Evolutionary conservation across 805 yeast genomes (phyloP), one percentile per base, ranked within the genome.

Genomic region (Saccharomycopsis sp.): DNA sequence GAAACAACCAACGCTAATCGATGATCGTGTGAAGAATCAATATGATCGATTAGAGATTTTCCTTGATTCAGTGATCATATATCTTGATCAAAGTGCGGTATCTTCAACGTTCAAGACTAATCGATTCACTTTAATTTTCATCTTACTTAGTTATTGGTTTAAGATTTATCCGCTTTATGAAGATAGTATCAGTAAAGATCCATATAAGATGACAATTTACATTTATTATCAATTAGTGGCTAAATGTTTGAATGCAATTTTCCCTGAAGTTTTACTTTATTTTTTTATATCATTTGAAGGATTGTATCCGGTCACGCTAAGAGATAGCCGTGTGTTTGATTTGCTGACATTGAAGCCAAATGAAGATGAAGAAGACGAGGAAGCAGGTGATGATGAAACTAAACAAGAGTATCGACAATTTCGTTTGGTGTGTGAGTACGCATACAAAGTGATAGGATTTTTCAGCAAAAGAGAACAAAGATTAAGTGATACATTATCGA

Each of bases 281-380:
- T 44, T 39, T 22, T 21, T 44, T n/a, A 24, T 33, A 4, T 8
- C n/a, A 4, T 39, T 44, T 40, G 48, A 44, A 22, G 48, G 48
- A 13, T 27, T 40, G 13, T 44, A 32, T 33, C 48, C 48, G 9
- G 16, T 34, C 7, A 8, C 40, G 3, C 6, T 33, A 9, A 23
- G 44, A 19, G 44, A 33, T 20, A 21, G 28, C 5, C 21, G 26
- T 2, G 21, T 21, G 11, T 44, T 22, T 39, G 44, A 44, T 21
- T 27, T 44, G 23, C 8, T 11, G 2, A 6, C 17, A 5, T 44
- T 32, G 23, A 33, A 26, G 13, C 14, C 23, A 22, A 11, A 22
- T n/a, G 17, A n/a, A 23, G 16, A 37, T 4, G 7, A 14, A 8
- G 19, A 22, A 23, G 40, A 37, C 14, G 16, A n/a, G 19, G 31